Evolutionary conservation across 2,329 filamentous ascomycete species (phyloP).

Genomic region (Tolypocladium nubicola): DNA sequence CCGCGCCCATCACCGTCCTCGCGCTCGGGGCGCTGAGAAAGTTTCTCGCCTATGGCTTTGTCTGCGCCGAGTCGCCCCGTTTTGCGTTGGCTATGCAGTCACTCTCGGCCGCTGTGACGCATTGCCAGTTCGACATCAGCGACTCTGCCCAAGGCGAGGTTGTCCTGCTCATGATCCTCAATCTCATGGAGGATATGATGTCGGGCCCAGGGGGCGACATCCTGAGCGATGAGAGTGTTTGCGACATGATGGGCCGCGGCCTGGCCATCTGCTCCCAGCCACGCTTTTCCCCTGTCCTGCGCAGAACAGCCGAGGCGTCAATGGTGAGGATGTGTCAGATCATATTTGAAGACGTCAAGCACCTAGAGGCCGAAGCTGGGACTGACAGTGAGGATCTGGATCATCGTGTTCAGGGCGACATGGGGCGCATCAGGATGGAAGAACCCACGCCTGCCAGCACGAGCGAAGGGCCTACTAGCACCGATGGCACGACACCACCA

Average conservation of each 20-base stretch:
- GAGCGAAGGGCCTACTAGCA: constrained; percentile 2
- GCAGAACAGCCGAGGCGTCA: constrained; percentile 85
- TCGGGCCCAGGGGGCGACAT: constrained; percentile 86
- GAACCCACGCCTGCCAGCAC: constrained; percentile 22
- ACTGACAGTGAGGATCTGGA: constrained; percentile 57
- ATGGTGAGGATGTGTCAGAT: constrained; percentile 99
- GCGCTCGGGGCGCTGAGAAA: constrained; percentile 90
- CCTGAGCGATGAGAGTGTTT: constrained; percentile 95
- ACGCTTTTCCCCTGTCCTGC: constrained; percentile 79
- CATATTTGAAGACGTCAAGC: constrained; percentile 88
- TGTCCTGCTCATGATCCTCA: constrained; percentile 84
- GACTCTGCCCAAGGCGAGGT: constrained; percentile 93
- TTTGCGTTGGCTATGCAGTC: constrained; percentile 90
- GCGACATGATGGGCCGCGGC: constrained; percentile 98
- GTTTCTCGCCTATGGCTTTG: constrained; percentile 90
- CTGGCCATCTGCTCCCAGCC: constrained; percentile 95
- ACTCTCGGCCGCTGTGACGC: constrained; percentile 87
- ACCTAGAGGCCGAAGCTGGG: constrained; percentile 67
- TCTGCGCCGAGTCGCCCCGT: constrained; percentile 73
- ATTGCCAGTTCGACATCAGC: constrained; percentile 94
- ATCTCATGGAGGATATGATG: constrained; percentile 98
- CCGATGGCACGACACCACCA: constrained; percentile 1
- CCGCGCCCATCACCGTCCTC: constrained; percentile 89
- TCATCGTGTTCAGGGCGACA: constrained; percentile 54
- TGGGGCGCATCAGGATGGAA: constrained; percentile 75